These are phyloP conservation scores for Castanopsis chinensis DNA, from an alignment of 306 rosid species.

Conservation along the genomic window DNA sequence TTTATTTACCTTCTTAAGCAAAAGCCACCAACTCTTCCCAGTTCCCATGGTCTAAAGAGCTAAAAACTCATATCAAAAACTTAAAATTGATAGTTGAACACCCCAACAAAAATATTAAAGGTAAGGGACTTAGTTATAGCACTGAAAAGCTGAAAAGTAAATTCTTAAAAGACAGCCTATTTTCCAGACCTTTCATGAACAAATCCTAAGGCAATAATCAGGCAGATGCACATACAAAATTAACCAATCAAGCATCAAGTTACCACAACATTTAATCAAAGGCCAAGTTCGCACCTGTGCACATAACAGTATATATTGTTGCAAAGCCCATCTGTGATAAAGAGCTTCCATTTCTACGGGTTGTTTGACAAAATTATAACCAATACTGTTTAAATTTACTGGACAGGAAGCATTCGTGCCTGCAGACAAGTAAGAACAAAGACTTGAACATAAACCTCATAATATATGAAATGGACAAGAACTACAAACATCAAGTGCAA, in stretches of 20 bases:
- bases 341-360: slow-evolving; percentile 50
- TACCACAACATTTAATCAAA: background rate
- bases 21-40: background rate
- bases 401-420: slow-evolving; percentile 28
- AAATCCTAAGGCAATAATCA: slow-evolving; percentile 1
- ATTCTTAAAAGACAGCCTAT: background rate
- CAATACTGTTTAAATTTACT: slow-evolving; percentile 54
- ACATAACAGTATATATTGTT: slow-evolving; percentile 85
- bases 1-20: too few species aligned
- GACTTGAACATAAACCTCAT: slow-evolving; percentile 13
- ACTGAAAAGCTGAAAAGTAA: background rate
- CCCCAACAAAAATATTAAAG: background rate
- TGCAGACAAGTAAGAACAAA: slow-evolving; percentile 22
- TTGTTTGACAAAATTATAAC: slow-evolving; percentile 50
- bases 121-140: background rate
- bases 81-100: too few species aligned
- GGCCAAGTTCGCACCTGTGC: slow-evolving; percentile 57
- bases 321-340: slow-evolving; percentile 71
- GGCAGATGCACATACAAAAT: background rate
- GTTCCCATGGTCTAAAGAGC: background rate
- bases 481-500: background rate
- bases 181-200: background rate
- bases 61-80: too few species aligned
- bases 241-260: background rate
- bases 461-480: slow-evolving; percentile 12